A percentile compares a stretch with the other conserved stretches of the same genome.
These are phyloP conservation scores for Metschnikowia santaceciliae DNA, from an alignment of 805 yeast genomes.

Conservation along the genomic window DNA sequence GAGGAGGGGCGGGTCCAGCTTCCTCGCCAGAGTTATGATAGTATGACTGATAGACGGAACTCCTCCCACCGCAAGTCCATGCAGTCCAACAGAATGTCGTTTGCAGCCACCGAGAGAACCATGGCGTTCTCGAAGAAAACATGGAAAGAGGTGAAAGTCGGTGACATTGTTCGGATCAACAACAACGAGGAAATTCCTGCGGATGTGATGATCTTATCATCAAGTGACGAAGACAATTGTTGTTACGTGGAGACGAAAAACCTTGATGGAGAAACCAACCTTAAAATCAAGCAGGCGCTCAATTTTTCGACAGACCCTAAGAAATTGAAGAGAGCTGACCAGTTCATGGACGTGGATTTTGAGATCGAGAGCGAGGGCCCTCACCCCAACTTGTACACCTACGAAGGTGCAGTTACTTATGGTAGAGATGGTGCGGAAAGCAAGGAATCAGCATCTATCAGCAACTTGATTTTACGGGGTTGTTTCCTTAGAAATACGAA, in stretches of 20 bases:
- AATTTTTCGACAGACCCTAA: constrained; percentile 53
- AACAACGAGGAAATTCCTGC: constrained; percentile 81
- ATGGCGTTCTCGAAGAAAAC: constrained; percentile 23
- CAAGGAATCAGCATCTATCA: constrained; percentile 65
- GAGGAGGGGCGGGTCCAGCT: not conserved
- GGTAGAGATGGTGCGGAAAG: constrained; percentile 15
- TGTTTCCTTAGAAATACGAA: constrained; percentile 75
- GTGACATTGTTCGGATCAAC: constrained; percentile 67
- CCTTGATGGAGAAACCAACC: constrained; percentile 75
- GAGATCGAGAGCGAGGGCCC: constrained; percentile 84
- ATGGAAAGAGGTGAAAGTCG: constrained; percentile 72
- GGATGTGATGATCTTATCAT: constrained; percentile 58
- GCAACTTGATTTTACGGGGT: constrained; percentile 70
- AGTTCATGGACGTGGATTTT: constrained; percentile 42
- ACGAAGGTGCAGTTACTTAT: constrained; percentile 60
- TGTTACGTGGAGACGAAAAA: constrained; percentile 80
- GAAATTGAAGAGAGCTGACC: constrained; percentile 37
- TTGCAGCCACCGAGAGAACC: constrained; percentile 15
- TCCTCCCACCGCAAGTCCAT: constrained; percentile 10
- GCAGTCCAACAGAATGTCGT: constrained; percentile 14
- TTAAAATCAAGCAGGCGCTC: constrained; percentile 68
- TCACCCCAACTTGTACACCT: constrained; percentile 70
- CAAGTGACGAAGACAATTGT: constrained; percentile 64
- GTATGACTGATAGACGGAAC: constrained; percentile 13
- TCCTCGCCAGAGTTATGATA: constrained; percentile 32